Conservation (phyloP, 1,139 yeast genomes). For the Tardiomyces digboiensis region DNA sequence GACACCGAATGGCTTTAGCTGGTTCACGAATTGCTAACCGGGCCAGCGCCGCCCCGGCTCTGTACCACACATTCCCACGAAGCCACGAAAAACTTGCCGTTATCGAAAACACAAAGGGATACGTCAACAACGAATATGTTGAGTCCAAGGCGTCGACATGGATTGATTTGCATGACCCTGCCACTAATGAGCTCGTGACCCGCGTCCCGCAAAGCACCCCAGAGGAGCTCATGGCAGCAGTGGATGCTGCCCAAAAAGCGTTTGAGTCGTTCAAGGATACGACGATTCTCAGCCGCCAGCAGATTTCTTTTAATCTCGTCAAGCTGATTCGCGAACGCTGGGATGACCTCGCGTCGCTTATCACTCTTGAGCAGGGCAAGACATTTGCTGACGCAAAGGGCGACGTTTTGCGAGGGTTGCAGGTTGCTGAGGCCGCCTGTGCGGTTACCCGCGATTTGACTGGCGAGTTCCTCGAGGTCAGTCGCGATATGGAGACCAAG, state of each 20-base stretch:
- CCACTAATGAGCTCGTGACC: slow-evolving; percentile 58
- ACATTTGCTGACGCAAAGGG: slow-evolving; percentile 72
- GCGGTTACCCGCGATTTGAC: slow-evolving; percentile 49
- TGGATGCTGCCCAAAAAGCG: slow-evolving; percentile 48
- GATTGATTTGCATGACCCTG: slow-evolving; percentile 72
- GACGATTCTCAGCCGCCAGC: slow-evolving; percentile 61
- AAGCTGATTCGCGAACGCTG: slow-evolving; percentile 56
- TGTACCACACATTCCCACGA: slow-evolving; percentile 30
- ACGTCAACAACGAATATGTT: slow-evolving; percentile 48
- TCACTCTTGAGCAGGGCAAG: slow-evolving; percentile 76
- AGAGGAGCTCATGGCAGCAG: slow-evolving; percentile 57
- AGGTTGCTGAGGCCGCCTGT: slow-evolving; percentile 63
- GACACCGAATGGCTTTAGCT: too few species aligned
- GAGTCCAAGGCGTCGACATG: slow-evolving; percentile 48
- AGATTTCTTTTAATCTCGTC: slow-evolving; percentile 65
- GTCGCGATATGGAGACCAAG: slow-evolving; percentile 71
- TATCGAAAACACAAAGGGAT: slow-evolving; percentile 47
- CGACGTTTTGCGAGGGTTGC: slow-evolving; percentile 72
- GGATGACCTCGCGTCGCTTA: slow-evolving; percentile 63
- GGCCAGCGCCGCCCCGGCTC: neutral
- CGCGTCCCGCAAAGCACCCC: slow-evolving; percentile 67
- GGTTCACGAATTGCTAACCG: neutral
- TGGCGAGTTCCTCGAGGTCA: slow-evolving; percentile 60
- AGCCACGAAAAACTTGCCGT: slow-evolving; percentile 35
- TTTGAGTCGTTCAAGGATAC: slow-evolving; percentile 51